phyloP scores from a whole-genome alignment of 2,329 filamentous ascomycete genomes.

The Talaromyces marneffei region DNA sequence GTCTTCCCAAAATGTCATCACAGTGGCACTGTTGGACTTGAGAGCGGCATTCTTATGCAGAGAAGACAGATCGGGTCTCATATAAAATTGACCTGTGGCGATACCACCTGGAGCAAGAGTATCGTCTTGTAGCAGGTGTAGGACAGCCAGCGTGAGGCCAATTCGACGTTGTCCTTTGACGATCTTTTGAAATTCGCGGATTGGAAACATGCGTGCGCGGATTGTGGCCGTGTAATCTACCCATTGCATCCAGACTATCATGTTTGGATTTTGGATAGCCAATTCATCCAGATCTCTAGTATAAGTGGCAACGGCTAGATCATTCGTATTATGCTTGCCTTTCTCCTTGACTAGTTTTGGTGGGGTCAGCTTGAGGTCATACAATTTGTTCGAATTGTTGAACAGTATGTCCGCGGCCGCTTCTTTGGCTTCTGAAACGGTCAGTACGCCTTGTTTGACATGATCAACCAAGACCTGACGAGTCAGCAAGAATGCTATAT shows the following conservation, averaged over 20 bases:
- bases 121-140: constrained; percentile 66
- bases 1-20: constrained; percentile 62
- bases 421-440: constrained; percentile 55
- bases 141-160: constrained; percentile 58
- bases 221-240: constrained; percentile 68
- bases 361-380: constrained; percentile 50
- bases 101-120: constrained; percentile 46
- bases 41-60: constrained; percentile 55
- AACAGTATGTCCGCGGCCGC: constrained; percentile 66
- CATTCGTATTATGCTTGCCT: background rate
- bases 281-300: constrained; percentile 41
- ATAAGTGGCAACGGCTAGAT: background rate
- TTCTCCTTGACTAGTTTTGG: constrained; percentile 16
- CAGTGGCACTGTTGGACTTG: constrained; percentile 54
- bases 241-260: constrained; percentile 70
- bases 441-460: constrained; percentile 58
- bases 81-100: constrained; percentile 59
- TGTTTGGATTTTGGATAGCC: constrained; percentile 43
- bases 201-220: constrained; percentile 62
- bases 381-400: constrained; percentile 70
- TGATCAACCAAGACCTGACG: constrained; percentile 60
- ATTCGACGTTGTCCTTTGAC: constrained; percentile 47
- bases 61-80: constrained; percentile 61
- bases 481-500: background rate
- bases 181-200: constrained; percentile 49